Conservation (phyloP, 2,329 filamentous ascomycete species). For the Ascochyta koolunga region DNA sequence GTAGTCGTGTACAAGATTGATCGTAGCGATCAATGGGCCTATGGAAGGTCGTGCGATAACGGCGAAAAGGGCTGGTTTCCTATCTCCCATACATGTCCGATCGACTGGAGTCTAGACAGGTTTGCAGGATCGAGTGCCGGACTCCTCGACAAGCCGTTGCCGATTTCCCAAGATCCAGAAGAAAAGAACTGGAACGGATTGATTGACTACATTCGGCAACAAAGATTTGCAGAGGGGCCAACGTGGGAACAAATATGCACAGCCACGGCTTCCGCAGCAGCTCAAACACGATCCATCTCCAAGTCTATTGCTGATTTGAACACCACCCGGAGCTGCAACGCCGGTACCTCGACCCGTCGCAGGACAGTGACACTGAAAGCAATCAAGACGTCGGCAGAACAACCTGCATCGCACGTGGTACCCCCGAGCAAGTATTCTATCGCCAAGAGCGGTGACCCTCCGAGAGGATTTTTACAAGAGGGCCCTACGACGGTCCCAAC, state of each 20-base stretch:
- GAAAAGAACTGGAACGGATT: background rate
- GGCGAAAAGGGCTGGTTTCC: constrained; percentile 3
- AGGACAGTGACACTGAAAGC: background rate
- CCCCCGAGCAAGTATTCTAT: background rate
- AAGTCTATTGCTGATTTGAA: background rate
- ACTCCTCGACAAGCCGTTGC: background rate
- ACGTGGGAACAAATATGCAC: background rate
- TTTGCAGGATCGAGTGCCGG: background rate
- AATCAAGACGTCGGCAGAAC: background rate
- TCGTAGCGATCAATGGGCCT: constrained; percentile 1
- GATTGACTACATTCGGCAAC: background rate
- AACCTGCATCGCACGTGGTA: background rate
- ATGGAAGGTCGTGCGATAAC: background rate
- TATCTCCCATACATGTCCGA: constrained; percentile 1
- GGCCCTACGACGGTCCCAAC: background rate
- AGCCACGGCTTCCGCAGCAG: background rate
- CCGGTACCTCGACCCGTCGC: too few relatives aligned
- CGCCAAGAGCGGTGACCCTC: background rate
- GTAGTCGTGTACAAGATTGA: constrained; percentile 4
- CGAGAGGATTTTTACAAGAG: background rate
- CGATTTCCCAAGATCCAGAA: background rate
- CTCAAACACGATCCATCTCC: background rate
- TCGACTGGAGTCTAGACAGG: constrained; percentile 10
- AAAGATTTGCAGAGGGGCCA: background rate
- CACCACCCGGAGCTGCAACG: background rate